phyloP scores from a whole-genome alignment of 805 yeast genomes.

The Candida alai region DNA sequence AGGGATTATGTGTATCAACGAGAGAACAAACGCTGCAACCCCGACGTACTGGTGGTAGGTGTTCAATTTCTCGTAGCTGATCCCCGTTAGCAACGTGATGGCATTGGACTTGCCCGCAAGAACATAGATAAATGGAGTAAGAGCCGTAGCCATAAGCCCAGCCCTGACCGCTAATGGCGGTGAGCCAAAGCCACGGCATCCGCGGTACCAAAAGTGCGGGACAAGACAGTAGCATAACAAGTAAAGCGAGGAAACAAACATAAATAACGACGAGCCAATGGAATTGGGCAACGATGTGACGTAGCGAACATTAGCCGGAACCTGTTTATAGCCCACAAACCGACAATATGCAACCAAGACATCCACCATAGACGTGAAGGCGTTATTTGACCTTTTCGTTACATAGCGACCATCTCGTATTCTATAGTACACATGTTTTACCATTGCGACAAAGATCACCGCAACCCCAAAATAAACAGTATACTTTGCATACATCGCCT shows the following conservation, averaged over 20 bases:
- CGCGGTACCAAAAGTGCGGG: slow-evolving; percentile 51
- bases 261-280: slow-evolving; percentile 36
- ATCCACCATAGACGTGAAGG: slow-evolving; percentile 21
- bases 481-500: slow-evolving; percentile 32
- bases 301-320: slow-evolving; percentile 20
- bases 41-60: slow-evolving; percentile 49
- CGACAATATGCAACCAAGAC: slow-evolving; percentile 31
- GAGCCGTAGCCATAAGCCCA: slow-evolving; percentile 47
- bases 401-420: slow-evolving; percentile 21
- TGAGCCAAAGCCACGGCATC: slow-evolving; percentile 51
- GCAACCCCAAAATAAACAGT: slow-evolving; percentile 40
- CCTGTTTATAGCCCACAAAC: slow-evolving; percentile 30
- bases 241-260: slow-evolving; percentile 30
- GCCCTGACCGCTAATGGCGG: slow-evolving; percentile 57
- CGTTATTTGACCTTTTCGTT: slow-evolving; percentile 9
- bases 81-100: slow-evolving; percentile 47
- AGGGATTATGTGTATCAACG: slow-evolving; percentile 49
- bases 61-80: slow-evolving; percentile 53
- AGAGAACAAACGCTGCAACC: slow-evolving; percentile 37
- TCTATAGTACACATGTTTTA: slow-evolving; percentile 30
- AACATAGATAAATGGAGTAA: slow-evolving; percentile 48
- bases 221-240: slow-evolving; percentile 34
- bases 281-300: slow-evolving; percentile 30
- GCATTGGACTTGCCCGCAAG: slow-evolving; percentile 52
- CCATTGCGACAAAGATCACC: slow-evolving; percentile 26